Evolutionary conservation across 2,329 filamentous ascomycete genomes (phyloP), one percentile per base, ranked within the genome.

Genomic region (Diaporthe citri): DNA sequence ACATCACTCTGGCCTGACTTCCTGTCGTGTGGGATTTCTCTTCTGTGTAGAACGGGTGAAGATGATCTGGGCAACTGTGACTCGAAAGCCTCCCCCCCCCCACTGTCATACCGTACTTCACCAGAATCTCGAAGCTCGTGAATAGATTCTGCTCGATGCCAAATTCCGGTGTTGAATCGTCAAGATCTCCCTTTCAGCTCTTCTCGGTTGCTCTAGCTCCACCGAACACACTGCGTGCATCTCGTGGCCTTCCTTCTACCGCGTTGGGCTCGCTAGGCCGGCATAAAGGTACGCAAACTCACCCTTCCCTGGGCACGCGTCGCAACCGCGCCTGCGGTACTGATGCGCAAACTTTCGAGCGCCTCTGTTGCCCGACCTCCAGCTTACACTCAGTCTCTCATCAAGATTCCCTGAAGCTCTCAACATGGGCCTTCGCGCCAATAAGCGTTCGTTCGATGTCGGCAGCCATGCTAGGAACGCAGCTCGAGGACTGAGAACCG

Each of bases 361-460:
- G 12, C 10, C 20, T n/a, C 1, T 34, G 15, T n/a, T 59, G 2
- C 20, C 10, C 15, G 13, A n/a, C 1, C 34, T 25, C 22, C 25
- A 39, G 31, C 20, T 3, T 25, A 12, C 20, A 39, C 12, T 4
- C 34, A n/a, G 31, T 39, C 8, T 39, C 10, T 6, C 20, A 17
- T 13, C 31, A 12, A 12, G 31, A 34, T 17, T 9, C 8, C 17
- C 28, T 6, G 20, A 1, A 31, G 2, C 15, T 34, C n/a, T 4
- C 41, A 64, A 46, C 5, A 64, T 64, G 60, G 13, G 25, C 25
- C 15, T 41, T 34, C 9, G 1, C 10, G 17, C 28, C 31, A 51
- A n/a, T 0, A 25, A n/a, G 1, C 6, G 0, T 31, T 22, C 20
- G 4, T 12, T n/a, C 25, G 20, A n/a, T 3, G 22, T 51, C 22